These are phyloP conservation scores for Magnolia sinica DNA, from an alignment of 164 flowering plant genomes.

Conservation along the genomic window DNA sequence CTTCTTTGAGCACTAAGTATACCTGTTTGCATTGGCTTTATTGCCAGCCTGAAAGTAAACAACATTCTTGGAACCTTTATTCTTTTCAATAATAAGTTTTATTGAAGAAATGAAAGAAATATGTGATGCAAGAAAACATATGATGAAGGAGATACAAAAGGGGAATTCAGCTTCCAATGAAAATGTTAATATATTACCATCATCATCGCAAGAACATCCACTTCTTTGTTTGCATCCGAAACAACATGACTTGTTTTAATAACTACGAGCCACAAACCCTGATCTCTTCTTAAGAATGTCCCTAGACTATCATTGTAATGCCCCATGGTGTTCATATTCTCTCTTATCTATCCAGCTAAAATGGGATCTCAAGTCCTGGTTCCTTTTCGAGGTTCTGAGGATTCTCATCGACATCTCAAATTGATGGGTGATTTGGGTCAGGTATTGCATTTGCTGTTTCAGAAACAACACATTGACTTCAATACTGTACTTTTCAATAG, in stretches of 20 bases:
- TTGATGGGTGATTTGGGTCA: constrained; percentile 99
- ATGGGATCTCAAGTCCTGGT: constrained; percentile 96
- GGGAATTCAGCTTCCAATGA: not conserved
- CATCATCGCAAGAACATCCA: not conserved
- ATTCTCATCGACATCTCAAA: constrained; percentile 88
- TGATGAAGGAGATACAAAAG: not conserved
- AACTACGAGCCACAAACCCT: not conserved
- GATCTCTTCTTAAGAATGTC: not conserved
- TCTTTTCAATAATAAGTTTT: too few species aligned
- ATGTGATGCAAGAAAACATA: not conserved
- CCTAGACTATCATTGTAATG: not conserved
- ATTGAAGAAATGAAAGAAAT: too few species aligned
- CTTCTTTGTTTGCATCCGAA: not conserved
- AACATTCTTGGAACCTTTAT: too few species aligned
- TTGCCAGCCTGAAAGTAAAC: too few species aligned
- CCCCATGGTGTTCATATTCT: not conserved
- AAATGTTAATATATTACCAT: not conserved
- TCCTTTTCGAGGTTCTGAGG: constrained; percentile 97
- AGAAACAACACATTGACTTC: not conserved
- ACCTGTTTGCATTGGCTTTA: too few species aligned
- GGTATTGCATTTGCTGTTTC: constrained; percentile 35
- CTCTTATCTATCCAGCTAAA: constrained; percentile 55
- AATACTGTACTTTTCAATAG: not conserved
- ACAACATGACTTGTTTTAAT: not conserved
- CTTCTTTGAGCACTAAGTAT: too few species aligned